Evolutionary conservation across 2,329 filamentous ascomycete species (phyloP), one percentile per base, ranked within the genome.

Genomic region (Pseudopyricularia javanii): DNA sequence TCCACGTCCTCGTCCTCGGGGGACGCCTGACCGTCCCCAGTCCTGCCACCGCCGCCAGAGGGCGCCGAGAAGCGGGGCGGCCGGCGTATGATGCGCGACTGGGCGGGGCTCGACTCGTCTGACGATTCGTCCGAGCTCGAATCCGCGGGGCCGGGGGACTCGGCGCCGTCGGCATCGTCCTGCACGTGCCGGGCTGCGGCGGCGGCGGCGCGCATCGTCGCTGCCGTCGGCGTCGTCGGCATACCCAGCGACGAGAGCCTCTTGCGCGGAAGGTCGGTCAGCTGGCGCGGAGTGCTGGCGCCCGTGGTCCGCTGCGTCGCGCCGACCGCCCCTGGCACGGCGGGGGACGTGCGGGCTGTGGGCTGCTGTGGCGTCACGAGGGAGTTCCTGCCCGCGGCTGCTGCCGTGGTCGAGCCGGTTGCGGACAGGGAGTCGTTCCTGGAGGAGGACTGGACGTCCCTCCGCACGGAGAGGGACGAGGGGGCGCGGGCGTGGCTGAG

Each of bases 71-170:
- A 79, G 20, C 76, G 71, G 11, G 79, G 78, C 3, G 79, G 79
- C 2, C 79, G 74, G 22, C 76, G 75, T 59, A 82, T 80, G 56
- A 82, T 80, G 53, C 78, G 72, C 14, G 78, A 82, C 60, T 81
- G 74, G 3, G 74, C 78, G 0, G 76, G 75, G 56, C 71, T 73
- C 1, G 75, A 79, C 28, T 70, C 64, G 0, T 58, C 61, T 0
- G 64, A 64, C 0, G 66, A 66, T 0, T 65, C 64, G 1, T 63
- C 62, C 3, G 62, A 65, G 53, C 63, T 62, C 4, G 66, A 73
- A 28, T 74, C 72, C 20, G 62, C 62, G 0, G 67, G 66, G 2
- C 69, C 71, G 1, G 74, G 73, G 3, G 74, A 75, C 22, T 49
- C 37, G 14, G 30, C 20, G 17, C 34, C 35, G 2, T 33, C 49